Conservation (phyloP, 257 asterid species). For the Nicotiana obtusifolia region DNA sequence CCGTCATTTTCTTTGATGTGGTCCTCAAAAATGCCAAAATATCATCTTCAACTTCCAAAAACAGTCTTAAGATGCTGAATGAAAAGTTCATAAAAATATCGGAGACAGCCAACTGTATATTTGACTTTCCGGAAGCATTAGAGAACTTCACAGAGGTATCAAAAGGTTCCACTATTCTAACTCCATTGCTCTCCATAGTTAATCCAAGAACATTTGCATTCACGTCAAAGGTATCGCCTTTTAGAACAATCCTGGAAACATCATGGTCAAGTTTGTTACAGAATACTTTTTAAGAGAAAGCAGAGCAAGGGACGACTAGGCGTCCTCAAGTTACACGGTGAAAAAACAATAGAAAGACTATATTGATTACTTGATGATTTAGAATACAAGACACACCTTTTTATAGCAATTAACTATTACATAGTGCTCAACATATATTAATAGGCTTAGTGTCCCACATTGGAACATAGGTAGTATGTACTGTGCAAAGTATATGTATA, state of each 20-base stretch:
- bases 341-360: background rate
- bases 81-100: constrained; percentile 94
- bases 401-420: background rate
- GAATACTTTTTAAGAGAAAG: background rate
- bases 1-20: constrained; percentile 69
- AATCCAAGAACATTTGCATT: constrained; percentile 70
- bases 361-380: background rate
- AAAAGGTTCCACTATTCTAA: constrained; percentile 90
- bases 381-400: background rate
- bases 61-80: constrained; percentile 79
- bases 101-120: constrained; percentile 62
- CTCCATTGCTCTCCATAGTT: constrained; percentile 95
- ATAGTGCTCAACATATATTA: too few relatives aligned
- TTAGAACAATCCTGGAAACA: constrained; percentile 67
- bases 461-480: too few relatives aligned
- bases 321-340: background rate
- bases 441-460: too few relatives aligned
- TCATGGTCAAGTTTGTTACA: constrained; percentile 12
- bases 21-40: constrained; percentile 84
- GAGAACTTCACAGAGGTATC: constrained; percentile 64
- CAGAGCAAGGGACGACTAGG: background rate
- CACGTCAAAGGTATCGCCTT: constrained; percentile 64
- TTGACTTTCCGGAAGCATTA: constrained; percentile 67
- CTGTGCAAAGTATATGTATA: too few relatives aligned
- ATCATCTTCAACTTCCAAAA: constrained; percentile 90